Evolutionary conservation across 1,139 yeast species (phyloP).

Genomic region (Magnusiomyces ingens): DNA sequence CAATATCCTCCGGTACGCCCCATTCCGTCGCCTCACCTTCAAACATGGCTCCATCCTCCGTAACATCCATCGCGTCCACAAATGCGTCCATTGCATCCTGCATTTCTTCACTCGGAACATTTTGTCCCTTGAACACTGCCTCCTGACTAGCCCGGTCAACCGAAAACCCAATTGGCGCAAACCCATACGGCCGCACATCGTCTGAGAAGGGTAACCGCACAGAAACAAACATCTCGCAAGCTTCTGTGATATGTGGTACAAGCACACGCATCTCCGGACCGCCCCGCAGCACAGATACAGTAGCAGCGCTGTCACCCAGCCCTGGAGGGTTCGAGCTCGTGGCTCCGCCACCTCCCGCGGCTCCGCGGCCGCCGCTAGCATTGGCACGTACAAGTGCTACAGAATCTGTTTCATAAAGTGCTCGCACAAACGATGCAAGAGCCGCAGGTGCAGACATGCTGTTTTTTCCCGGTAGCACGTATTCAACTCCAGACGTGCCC

Average conservation of each 20-base stretch:
- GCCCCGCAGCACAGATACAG: neutral
- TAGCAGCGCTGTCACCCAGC: neutral
- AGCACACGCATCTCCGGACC: constrained; percentile 46
- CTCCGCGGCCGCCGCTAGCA: constrained; percentile 41
- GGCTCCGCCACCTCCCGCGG: constrained; percentile 22
- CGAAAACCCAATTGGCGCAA: constrained; percentile 41
- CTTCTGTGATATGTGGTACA: constrained; percentile 42
- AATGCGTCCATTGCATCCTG: constrained; percentile 36
- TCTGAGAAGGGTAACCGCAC: constrained; percentile 67
- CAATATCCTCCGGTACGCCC: constrained; percentile 21
- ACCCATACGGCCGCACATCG: constrained; percentile 61
- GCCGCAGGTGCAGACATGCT: constrained; percentile 43
- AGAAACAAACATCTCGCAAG: constrained; percentile 32
- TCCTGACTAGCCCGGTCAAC: neutral
- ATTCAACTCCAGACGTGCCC: constrained; percentile 51
- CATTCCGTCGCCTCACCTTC: constrained; percentile 19
- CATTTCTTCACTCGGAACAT: constrained; percentile 34
- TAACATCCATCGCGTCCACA: constrained; percentile 38
- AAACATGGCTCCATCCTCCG: constrained; percentile 19
- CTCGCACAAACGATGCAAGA: constrained; percentile 49
- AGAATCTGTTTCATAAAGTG: constrained; percentile 45
- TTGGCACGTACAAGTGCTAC: constrained; percentile 26
- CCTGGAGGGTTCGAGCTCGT: neutral
- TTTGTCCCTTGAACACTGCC: neutral
- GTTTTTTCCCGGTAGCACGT: constrained; percentile 45